Percentiles rank a stretch among this genome's conserved stretches.
These are phyloP conservation scores for Sicyos baderoa DNA, from an alignment of 306 rosid genomes.

Conservation along the genomic window DNA sequence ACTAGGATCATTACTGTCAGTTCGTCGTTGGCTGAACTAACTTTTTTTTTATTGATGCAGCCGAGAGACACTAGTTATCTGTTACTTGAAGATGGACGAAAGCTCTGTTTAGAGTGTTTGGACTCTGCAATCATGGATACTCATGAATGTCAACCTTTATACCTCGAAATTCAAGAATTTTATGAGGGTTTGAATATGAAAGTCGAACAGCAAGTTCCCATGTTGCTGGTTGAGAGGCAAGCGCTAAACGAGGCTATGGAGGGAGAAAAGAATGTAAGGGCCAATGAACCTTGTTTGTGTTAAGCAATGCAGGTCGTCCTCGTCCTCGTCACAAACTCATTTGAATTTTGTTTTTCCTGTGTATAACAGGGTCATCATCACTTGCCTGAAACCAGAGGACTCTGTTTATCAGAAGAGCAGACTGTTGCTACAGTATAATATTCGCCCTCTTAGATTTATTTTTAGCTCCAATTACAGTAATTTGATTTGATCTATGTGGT, in stretches of 20 bases:
- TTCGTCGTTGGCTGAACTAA: constrained; percentile 23
- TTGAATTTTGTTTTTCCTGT: constrained; percentile 20
- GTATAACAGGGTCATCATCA: constrained; percentile 82
- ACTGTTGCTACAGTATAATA: constrained; percentile 68
- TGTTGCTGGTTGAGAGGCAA: constrained; percentile 99
- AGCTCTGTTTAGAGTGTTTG: constrained; percentile 85
- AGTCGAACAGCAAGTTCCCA: constrained; percentile 91
- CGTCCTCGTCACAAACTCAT: neutral
- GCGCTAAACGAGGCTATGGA: constrained; percentile 98
- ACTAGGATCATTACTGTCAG: neutral
- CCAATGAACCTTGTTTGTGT: neutral
- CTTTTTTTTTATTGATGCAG: constrained; percentile 48
- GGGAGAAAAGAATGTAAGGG: constrained; percentile 74
- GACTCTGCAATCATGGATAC: constrained; percentile 97
- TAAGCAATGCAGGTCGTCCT: constrained; percentile 1
- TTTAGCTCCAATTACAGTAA: neutral
- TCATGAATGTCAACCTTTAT: constrained; percentile 94
- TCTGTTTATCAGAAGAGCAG: constrained; percentile 95
- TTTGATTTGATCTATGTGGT: neutral
- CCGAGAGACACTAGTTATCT: constrained; percentile 67
- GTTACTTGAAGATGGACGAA: constrained; percentile 90
- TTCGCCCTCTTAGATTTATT: neutral
- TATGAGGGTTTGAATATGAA: constrained; percentile 93
- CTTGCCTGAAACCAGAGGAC: constrained; percentile 95
- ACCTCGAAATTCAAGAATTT: constrained; percentile 91